Base-by-base conservation (phyloP, 352 stramenopile species). In the Saprolegnia parasitica region DNA sequence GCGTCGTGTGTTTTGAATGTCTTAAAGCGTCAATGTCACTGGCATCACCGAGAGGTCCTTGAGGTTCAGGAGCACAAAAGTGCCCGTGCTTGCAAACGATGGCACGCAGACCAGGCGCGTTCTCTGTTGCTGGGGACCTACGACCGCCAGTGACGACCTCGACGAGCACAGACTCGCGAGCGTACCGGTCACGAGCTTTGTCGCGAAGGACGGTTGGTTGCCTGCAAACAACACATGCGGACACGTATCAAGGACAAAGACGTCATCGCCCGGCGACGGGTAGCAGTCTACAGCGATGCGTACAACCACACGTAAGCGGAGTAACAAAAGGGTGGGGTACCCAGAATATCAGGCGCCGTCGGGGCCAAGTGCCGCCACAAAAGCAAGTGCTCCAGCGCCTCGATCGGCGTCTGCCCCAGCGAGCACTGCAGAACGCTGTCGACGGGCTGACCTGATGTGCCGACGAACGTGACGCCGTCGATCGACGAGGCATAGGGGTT, bases 181-280 rank as follows among this genome's bases (percentile, higher is more conserved):
- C 55, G 49, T 73, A 79, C 83, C 78, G 74, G 81, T 72, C 16
- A 96, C 76, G 20, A 93, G 72, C 4, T 81, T 76, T 20, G 86
- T 86, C 49, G 81, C 87, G 78, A 97, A 98, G 23, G 71, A 67
- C 29, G 86, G 78, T 74, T 90, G 83, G 73, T 98, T 98, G 56
- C 96, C 96, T 5, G 86, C 84, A 73, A 99, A 98, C 67, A 97
- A 95, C 47, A 99, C 73, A 63, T 97, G 80, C 54, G 96, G 95
- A 57, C 75, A 81, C 32, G 81, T 74, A 65, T 94, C 78, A 13
- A 98, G 68, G 13, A 98, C 84, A 74, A 98, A 98, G 39, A 95
- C 93, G 72, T 99, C 96, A 5, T 82, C 78, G 37, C 93, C 84
- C 0, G 81, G 75, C 56, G 97, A 92, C 0, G 96, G 96, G 73